These are phyloP conservation scores for Osmanthus fragrans DNA, from an alignment of 257 asterid genomes.

Conservation along the genomic window DNA sequence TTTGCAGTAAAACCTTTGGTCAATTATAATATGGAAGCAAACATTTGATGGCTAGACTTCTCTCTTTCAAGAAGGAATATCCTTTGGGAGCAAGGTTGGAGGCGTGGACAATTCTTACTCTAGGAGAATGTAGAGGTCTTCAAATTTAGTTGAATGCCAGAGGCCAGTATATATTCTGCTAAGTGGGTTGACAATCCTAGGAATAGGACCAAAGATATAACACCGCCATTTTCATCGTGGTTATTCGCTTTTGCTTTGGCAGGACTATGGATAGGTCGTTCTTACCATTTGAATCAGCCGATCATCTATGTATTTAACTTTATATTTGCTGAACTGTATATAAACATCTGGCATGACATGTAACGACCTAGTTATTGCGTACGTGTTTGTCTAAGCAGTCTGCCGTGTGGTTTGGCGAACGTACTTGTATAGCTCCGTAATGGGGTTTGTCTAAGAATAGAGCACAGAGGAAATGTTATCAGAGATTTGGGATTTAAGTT, in stretches of 20 bases:
- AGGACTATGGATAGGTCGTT: constrained; percentile 37
- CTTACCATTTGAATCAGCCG: constrained; percentile 47
- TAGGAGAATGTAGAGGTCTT: constrained; percentile 42
- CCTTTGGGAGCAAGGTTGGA: constrained; percentile 44
- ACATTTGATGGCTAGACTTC: constrained; percentile 42
- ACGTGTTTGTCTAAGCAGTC: constrained; percentile 25
- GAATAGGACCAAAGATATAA: constrained; percentile 42
- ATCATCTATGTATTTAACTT: constrained; percentile 41
- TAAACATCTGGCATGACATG: constrained; percentile 48
- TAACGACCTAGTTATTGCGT: constrained; percentile 29
- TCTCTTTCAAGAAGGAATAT: constrained; percentile 35
- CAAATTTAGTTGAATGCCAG: constrained; percentile 35
- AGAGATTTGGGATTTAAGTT: constrained; percentile 13
- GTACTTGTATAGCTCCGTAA: constrained; percentile 20
- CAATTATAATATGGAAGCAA: constrained; percentile 43
- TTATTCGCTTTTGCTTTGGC: constrained; percentile 31
- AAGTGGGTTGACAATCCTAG: constrained; percentile 46
- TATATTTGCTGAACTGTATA: constrained; percentile 58
- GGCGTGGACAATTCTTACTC: constrained; percentile 34
- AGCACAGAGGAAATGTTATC: not conserved
- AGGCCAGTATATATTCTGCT: constrained; percentile 53
- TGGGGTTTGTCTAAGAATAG: constrained; percentile 24
- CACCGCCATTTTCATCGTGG: constrained; percentile 47
- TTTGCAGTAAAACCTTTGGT: constrained; percentile 39
- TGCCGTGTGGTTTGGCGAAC: constrained; percentile 29